Percentiles rank a stretch among this genome's conserved stretches.
Evolutionary conservation across 2,329 filamentous ascomycete species (phyloP).

Genomic region (Chrysosporium keratinophilum): DNA sequence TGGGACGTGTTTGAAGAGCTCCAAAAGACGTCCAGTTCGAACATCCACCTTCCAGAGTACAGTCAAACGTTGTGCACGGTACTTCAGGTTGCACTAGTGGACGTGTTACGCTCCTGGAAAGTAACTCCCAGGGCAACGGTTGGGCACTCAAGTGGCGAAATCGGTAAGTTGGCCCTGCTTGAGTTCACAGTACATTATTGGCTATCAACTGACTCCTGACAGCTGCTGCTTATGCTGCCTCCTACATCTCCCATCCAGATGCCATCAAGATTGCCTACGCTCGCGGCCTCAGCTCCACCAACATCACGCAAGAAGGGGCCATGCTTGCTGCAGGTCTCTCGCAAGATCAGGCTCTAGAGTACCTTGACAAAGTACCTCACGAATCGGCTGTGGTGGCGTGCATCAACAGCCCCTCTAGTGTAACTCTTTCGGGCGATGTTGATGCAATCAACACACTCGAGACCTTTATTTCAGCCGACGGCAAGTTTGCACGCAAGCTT

Average conservation of each 20-base stretch:
- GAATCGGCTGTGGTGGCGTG: constrained; percentile 24
- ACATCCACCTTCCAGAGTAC: no score
- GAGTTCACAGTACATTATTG: no score
- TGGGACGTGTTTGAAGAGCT: constrained; percentile 1
- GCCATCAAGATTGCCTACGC: constrained; percentile 17
- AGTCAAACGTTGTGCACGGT: constrained; percentile 20
- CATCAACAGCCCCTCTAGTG: constrained; percentile 32
- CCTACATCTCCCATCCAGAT: constrained; percentile 9
- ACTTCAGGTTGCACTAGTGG: constrained; percentile 20
- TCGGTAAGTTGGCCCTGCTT: no score
- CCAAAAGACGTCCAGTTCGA: no score
- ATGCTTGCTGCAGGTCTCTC: constrained; percentile 12
- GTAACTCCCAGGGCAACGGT: constrained; percentile 16
- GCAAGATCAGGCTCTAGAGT: neutral
- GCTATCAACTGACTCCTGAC: no score
- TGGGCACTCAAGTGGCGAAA: constrained; percentile 23
- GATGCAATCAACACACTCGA: constrained; percentile 25
- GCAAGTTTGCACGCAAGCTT: constrained; percentile 16
- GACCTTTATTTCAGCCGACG: neutral
- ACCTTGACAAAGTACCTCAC: neutral
- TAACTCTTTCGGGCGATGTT: constrained; percentile 39
- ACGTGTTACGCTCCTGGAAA: constrained; percentile 15
- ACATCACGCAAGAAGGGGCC: constrained; percentile 5
- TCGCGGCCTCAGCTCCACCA: constrained; percentile 10
- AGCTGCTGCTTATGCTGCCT: constrained; percentile 21